A percentile compares a stretch with the other conserved stretches of the same genome.
Evolutionary conservation across 2,329 filamentous ascomycete species (phyloP).

Genomic region (Herpotrichia juniperi): DNA sequence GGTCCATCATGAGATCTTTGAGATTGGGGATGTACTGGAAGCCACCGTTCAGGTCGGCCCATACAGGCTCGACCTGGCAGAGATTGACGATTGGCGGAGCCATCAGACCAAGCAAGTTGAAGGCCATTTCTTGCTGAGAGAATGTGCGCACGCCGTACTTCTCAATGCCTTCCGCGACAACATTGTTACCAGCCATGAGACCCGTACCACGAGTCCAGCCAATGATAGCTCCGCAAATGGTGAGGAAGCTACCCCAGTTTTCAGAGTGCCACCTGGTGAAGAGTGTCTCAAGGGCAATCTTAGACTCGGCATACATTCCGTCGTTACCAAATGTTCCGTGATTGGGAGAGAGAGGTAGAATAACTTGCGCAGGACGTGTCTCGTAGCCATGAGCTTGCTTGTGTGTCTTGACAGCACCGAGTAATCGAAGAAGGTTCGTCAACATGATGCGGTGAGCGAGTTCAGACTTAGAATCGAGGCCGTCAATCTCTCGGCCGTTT

Average conservation of each 20-base stretch:
- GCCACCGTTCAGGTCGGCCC: conserved; percentile 95
- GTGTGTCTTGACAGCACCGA: conserved; percentile 88
- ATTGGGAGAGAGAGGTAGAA: conserved; percentile 94
- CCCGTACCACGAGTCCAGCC: conserved; percentile 99
- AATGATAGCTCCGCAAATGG: conserved; percentile 97
- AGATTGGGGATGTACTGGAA: conserved; percentile 97
- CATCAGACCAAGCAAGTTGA: conserved; percentile 97
- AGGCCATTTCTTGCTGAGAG: conserved; percentile 99
- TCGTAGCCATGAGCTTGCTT: conserved; percentile 88
- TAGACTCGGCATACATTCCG: conserved; percentile 97
- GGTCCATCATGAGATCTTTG: conserved; percentile 90
- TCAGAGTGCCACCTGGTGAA: conserved; percentile 99
- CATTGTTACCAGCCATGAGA: conserved; percentile 97
- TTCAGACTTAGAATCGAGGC: conserved; percentile 96
- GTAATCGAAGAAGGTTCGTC: conserved; percentile 90
- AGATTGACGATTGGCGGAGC: conserved; percentile 91
- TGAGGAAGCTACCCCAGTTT: conserved; percentile 96
- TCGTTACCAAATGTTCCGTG: conserved; percentile 98
- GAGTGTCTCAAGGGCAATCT: conserved; percentile 93
- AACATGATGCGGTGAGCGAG: conserved; percentile 99
- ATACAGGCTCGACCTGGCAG: conserved; percentile 94
- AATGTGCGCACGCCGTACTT: conserved; percentile 97
- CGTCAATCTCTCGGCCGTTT: conserved; percentile 96
- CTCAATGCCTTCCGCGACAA: conserved; percentile 96
- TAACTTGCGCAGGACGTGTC: conserved; percentile 94